These are phyloP conservation scores for Tolypocladium sp. DNA, from an alignment of 2,329 filamentous ascomycete genomes.

Conservation along the genomic window DNA sequence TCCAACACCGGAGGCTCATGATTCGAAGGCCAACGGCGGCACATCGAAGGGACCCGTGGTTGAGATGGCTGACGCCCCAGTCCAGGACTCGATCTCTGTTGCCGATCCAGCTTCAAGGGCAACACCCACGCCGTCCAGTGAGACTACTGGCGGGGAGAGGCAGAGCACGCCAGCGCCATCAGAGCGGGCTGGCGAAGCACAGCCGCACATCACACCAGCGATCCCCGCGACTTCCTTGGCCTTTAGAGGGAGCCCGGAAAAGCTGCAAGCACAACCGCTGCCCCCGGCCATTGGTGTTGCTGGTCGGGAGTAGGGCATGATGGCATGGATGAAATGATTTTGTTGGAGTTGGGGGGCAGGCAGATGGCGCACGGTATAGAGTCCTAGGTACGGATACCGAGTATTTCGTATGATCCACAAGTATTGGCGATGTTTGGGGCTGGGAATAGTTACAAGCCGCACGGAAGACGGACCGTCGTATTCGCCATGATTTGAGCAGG, in stretches of 20 bases:
- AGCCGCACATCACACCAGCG: conserved; percentile 19
- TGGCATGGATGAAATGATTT: conserved; percentile 6
- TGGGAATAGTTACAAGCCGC: not conserved
- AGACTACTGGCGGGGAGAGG: not conserved
- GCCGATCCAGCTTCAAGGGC: not conserved
- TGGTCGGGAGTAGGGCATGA: conserved; percentile 14
- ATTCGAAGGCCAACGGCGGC: conserved; percentile 7
- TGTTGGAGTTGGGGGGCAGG: conserved; percentile 2
- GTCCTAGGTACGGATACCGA: not conserved
- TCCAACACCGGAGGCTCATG: conserved; percentile 11
- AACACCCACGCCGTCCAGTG: not conserved
- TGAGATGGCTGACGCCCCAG: conserved; percentile 17
- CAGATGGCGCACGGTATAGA: conserved; percentile 1
- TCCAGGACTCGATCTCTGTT: not conserved
- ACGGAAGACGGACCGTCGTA: not conserved
- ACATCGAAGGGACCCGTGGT: conserved; percentile 7
- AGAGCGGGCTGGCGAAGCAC: conserved; percentile 2
- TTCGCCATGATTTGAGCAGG: not conserved
- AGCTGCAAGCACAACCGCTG: conserved; percentile 27
- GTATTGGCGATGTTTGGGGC: not conserved
- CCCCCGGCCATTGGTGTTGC: conserved; percentile 21
- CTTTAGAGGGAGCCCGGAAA: conserved; percentile 54
- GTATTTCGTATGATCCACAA: not conserved
- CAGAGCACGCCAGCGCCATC: conserved; percentile 7
- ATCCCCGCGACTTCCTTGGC: conserved; percentile 39